These are phyloP conservation scores for Cercospora zeina DNA, from an alignment of 2,329 filamentous ascomycete genomes.

Conservation along the genomic window DNA sequence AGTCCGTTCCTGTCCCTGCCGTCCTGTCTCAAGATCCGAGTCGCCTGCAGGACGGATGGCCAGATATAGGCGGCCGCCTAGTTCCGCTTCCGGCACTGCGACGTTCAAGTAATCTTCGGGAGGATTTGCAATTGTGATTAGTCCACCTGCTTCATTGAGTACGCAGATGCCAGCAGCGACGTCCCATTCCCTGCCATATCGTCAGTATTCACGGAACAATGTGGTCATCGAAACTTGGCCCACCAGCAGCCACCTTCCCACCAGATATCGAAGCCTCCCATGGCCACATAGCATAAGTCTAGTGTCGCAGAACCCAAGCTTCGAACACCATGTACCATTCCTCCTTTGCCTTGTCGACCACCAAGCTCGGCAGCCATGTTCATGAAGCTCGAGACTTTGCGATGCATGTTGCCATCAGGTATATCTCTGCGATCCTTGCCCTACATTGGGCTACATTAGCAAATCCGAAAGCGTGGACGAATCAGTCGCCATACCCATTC, in stretches of 20 bases:
- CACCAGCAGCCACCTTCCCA: slow-evolving; percentile 66
- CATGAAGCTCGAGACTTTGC: slow-evolving; percentile 72
- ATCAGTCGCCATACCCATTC: slow-evolving; percentile 46
- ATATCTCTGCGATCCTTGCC: slow-evolving; percentile 71
- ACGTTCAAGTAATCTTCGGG: slow-evolving; percentile 59
- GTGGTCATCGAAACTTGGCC: neutral
- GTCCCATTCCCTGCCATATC: slow-evolving; percentile 64
- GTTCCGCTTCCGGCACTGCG: slow-evolving; percentile 58
- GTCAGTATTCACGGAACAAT: slow-evolving; percentile 12
- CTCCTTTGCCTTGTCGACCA: slow-evolving; percentile 64
- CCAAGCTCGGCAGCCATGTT: slow-evolving; percentile 71
- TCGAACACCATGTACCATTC: slow-evolving; percentile 76
- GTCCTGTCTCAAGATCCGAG: slow-evolving; percentile 61
- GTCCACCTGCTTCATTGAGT: slow-evolving; percentile 69
- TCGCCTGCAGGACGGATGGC: slow-evolving; percentile 70
- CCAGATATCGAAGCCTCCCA: slow-evolving; percentile 74
- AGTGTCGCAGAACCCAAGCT: slow-evolving; percentile 72
- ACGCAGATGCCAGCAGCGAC: slow-evolving; percentile 75
- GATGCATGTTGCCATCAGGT: slow-evolving; percentile 65
- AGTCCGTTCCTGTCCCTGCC: slow-evolving; percentile 67
- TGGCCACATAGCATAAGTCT: slow-evolving; percentile 72
- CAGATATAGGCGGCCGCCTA: slow-evolving; percentile 70
- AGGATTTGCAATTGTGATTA: slow-evolving; percentile 73
- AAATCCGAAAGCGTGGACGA: neutral
- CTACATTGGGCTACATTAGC: slow-evolving; percentile 2